Conservation (phyloP, 2,329 filamentous ascomycete species). For the Penicillium freii region DNA sequence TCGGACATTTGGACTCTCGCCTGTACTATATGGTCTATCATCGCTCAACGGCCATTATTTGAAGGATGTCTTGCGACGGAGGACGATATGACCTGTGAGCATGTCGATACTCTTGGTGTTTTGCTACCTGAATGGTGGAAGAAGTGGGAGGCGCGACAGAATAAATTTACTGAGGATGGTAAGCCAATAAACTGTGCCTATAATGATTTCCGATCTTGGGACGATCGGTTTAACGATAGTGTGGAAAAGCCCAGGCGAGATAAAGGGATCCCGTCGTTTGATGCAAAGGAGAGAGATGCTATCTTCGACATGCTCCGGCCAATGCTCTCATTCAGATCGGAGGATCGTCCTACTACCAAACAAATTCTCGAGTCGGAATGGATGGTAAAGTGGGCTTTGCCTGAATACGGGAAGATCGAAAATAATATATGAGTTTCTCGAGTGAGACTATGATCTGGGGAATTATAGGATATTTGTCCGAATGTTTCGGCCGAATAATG, state of each 20-base stretch:
- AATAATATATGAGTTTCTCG: neutral
- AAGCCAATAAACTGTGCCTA: slow-evolving; percentile 8
- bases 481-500: neutral
- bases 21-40: slow-evolving; percentile 32
- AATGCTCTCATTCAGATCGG: slow-evolving; percentile 25
- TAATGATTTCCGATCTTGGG: slow-evolving; percentile 23
- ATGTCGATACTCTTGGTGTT: neutral
- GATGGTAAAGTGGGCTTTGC: slow-evolving; percentile 27
- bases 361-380: slow-evolving; percentile 25
- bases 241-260: slow-evolving; percentile 22
- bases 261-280: slow-evolving; percentile 7
- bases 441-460: neutral
- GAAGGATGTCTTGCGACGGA: neutral
- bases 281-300: slow-evolving; percentile 17
- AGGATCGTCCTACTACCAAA: slow-evolving; percentile 18
- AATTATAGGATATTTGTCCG: neutral
- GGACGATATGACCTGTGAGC: neutral
- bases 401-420: slow-evolving; percentile 14
- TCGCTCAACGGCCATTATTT: neutral
- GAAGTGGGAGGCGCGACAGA: neutral
- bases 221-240: neutral
- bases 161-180: slow-evolving; percentile 12
- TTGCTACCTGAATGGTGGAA: neutral
- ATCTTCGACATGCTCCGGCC: slow-evolving; percentile 21
- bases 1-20: slow-evolving; percentile 42